These are phyloP conservation scores for Avena eriantha DNA, from an alignment of 176 grass and related monocot genomes.

Conservation along the genomic window DNA sequence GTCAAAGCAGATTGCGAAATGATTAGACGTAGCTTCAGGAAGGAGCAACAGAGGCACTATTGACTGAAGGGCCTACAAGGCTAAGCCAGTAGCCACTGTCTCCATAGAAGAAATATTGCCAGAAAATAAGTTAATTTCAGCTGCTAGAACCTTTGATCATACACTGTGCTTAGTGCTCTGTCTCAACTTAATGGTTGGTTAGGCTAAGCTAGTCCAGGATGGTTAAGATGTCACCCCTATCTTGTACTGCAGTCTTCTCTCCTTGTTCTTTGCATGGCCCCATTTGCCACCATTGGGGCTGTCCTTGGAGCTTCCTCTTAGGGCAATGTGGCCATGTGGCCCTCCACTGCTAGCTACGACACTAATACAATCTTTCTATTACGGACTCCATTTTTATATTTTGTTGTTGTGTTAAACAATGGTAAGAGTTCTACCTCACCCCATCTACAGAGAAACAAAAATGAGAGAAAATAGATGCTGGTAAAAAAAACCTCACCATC, in stretches of 20 bases:
- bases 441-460: background rate
- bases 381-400: background rate
- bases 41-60: slow-evolving; percentile 43
- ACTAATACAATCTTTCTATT: background rate
- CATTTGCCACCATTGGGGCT: slow-evolving; percentile 26
- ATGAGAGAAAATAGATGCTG: too few species aligned
- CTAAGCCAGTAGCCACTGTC: slow-evolving; percentile 21
- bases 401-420: background rate
- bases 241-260: slow-evolving; percentile 45
- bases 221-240: slow-evolving; percentile 65
- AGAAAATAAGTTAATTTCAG: slow-evolving; percentile 5
- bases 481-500: too few species aligned
- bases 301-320: slow-evolving; percentile 11
- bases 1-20: slow-evolving; percentile 44
- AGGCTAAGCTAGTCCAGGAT: slow-evolving; percentile 59
- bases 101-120: background rate
- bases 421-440: background rate
- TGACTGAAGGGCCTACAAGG: slow-evolving; percentile 21
- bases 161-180: slow-evolving; percentile 27
- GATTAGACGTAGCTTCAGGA: slow-evolving; percentile 53
- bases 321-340: slow-evolving; percentile 16
- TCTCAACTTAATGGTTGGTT: slow-evolving; percentile 51
- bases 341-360: slow-evolving; percentile 19
- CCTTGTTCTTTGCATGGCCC: slow-evolving; percentile 3
- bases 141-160: slow-evolving; percentile 11